Base-by-base conservation (phyloP, 2,329 filamentous ascomycete genomes). In the Fusarium avenaceum region DNA sequence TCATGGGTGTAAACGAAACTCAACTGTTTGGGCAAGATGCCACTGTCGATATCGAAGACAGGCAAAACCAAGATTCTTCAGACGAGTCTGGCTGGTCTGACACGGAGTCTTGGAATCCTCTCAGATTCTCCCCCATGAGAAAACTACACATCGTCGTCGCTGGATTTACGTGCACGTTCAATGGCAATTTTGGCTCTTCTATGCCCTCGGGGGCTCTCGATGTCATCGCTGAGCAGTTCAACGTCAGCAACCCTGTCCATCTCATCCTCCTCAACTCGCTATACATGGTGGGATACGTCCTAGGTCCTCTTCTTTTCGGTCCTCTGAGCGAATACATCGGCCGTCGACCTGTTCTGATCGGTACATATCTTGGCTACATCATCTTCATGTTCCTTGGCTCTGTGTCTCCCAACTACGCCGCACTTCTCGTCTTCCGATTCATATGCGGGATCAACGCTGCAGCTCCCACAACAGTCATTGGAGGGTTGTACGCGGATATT, bases 341-440 rank as follows among this genome's bases (percentile, higher is more conserved):
- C 8, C 74, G 77, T 2, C 74, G 76, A 1, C 76, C 76, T 10
- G 76, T 79, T 26, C 65, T 79, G 32, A 69, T 76, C 47, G 72
- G 74, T 14, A 78, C 77, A 6, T 79, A 77, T 39, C 32, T 76
- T 26, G 77, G 76, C 33, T 79, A 78, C 44, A 50, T 78, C 7
- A 35, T 76, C 43, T 78, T 79, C 56, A 78, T 76, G 67, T 62
- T 78, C 70, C 75, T 38, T 77, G 74, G 43, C 20, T 81, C 81
- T 14, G 81, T 77, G 3, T 76, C 82, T 1, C 76, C 82, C 6
- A 83, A 80, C 57, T 83, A 83, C 32, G 58, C 76, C 32, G 80
- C 78, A 0, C 71, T 85, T 11, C 77, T 85, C 43, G 64, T 83
- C 30, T 77, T 85, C 42, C 79, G 83, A 5, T 61, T 79, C 2